Conservation (phyloP, 768 basidiomycete species). For the Xerocomellus chrysenteron region DNA sequence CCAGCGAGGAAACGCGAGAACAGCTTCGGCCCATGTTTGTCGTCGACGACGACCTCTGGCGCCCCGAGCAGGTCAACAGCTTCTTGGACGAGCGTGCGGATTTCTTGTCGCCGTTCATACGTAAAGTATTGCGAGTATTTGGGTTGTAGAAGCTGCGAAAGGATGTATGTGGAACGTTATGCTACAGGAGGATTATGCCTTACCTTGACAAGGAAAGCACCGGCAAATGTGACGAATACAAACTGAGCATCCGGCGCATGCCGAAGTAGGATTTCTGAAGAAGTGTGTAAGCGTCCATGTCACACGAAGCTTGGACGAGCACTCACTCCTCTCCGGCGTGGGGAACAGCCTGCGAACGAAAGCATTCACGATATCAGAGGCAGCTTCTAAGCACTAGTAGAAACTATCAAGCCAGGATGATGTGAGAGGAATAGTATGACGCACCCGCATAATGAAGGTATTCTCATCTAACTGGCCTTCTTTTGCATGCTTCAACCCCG, state of each 20-base stretch:
- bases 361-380: constrained; percentile 60
- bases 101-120: constrained; percentile 56
- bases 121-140: constrained; percentile 65
- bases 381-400: constrained; percentile 62
- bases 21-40: constrained; percentile 76
- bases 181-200: neutral
- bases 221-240: constrained; percentile 78
- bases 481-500: constrained; percentile 77
- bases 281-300: constrained; percentile 1
- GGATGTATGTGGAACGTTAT: neutral
- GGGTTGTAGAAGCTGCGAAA: constrained; percentile 68
- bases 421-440: constrained; percentile 23
- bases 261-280: constrained; percentile 53
- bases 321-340: constrained; percentile 52
- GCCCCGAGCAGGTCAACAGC: constrained; percentile 67
- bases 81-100: constrained; percentile 60
- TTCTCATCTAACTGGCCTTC: constrained; percentile 54
- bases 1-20: constrained; percentile 78
- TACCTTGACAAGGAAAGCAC: constrained; percentile 81
- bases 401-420: neutral
- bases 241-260: constrained; percentile 80
- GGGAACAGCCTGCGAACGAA: constrained; percentile 57
- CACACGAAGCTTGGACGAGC: neutral
- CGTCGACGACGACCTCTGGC: constrained; percentile 73
- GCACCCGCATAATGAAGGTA: constrained; percentile 62